Base-by-base conservation (phyloP, 139 green algal species). In the Closterium sp. region DNA sequence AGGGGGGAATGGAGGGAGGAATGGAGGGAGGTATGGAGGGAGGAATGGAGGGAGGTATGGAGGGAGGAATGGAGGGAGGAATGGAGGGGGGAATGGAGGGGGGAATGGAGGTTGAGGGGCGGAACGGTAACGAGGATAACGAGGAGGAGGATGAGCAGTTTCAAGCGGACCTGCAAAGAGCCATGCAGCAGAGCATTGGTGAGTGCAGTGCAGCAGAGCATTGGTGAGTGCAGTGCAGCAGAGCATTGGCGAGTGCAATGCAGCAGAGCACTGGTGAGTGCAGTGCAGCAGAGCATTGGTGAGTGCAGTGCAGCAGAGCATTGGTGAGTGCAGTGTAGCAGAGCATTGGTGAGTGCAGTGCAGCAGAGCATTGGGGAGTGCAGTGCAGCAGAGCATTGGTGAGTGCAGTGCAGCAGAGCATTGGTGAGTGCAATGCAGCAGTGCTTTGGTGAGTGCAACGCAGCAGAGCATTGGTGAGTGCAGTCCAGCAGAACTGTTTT, bases 181-280 rank as follows among this genome's bases (percentile, higher is more conserved):
- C 88, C 35, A 91, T 91, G 88, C 66, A 81, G 34, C 88, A 89
- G 28, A 91, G 88, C 23, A 34, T 91, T 19, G 88, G 88, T 91
- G 66, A 5, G 87, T 90, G 88, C 88, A 31, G 86, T 90, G 87
- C 87, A 38, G 66, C 83, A 88, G 25, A 89, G 88, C 69, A 32
- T 90, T 5, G 7, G 12, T 90, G 35, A 84, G 85, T 89, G 87
- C 87, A n/a, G 86, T 90, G 87, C 87, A 38, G 55, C 87, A 7
- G 19, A 90, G 87, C 66, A 64, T 87, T n/a, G 36, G 88, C 90
- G 38, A 89, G 30, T 89, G 88, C 76, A 7, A n/a, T n/a, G n/a
- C n/a, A n/a, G n/a, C n/a, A n/a, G n/a, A n/a, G n/a, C n/a, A n/a
- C n/a, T n/a, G n/a, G n/a, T n/a, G n/a, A n/a, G n/a, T n/a, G n/a